Base-by-base conservation (phyloP, 129 eudicot genomes). In the Flaveria linearis region DNA sequence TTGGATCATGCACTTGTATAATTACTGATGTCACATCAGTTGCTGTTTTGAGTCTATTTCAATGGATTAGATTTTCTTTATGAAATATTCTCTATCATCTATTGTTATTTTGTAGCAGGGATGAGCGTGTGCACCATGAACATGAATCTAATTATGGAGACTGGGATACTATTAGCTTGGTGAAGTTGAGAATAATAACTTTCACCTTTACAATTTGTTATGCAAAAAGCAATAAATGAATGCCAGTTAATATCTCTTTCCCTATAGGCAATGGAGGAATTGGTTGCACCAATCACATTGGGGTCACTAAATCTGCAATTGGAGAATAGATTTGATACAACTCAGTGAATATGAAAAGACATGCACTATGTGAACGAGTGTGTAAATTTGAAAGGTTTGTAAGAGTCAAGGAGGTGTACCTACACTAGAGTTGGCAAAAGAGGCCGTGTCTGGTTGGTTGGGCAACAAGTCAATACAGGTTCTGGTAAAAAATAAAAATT, bases 321-420 rank as follows among this genome's bases (percentile, higher is more conserved):
- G 33, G 33, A 28, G 33, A 28, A 28, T 28, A 28, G 0, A 28
- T 28, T 28, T 28, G 33, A 28, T 28, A 28, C 33, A 28, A 28
- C 33, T 28, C 33, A 28, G 33, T 28, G 33, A 74, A n/a, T 71
- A 50, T 75, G 6, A 94, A 91, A 84, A 83, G 96, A 68, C 97
- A 93, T 49, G 97, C 96, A 41, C 96, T 96, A 68, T 63, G 72
- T 52, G 60, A 93, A 22, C 96, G 93, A 82, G 98, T 42, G 4
- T 94, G 98, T 80, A 94, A 96, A 80, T 68, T 94, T 73, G 98
- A 94, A 84, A 97, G 98, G 58, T 88, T 86, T 84, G 97, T 94
- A 67, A 89, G 93, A 22, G 97, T 89, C 81, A 91, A 91, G 50
- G 88, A 88, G 92, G 97, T 88, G 82, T 72, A 53, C 69, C 71